Percentiles rank a stretch among this genome's conserved stretches.
These are phyloP conservation scores for Aspergillus sp. DNA, from an alignment of 2,329 filamentous ascomycete genomes.

Conservation along the genomic window DNA sequence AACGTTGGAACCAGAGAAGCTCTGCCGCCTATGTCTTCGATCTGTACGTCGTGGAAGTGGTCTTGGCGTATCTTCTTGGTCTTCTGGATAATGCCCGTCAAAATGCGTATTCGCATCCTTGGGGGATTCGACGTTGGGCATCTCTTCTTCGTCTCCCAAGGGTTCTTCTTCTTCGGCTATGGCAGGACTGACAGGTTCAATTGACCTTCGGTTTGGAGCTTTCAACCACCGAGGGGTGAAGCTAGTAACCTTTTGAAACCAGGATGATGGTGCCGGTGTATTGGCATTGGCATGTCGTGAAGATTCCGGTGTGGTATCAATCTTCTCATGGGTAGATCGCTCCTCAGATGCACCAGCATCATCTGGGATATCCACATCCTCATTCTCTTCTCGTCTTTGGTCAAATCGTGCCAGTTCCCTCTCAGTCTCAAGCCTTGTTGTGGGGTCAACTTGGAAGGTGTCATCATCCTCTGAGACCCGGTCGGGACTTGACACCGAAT, in stretches of 20 bases:
- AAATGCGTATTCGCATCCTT: conserved; percentile 1
- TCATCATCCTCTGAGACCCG: conserved; percentile 16
- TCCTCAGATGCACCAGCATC: conserved; percentile 11
- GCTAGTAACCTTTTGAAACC: conserved; percentile 32
- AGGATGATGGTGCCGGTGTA: conserved; percentile 26
- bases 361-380: conserved; percentile 7
- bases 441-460: conserved; percentile 19
- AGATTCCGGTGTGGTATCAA: conserved; percentile 18
- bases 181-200: conserved; percentile 9
- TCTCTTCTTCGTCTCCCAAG: conserved; percentile 11
- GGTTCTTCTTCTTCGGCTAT: conserved; percentile 9
- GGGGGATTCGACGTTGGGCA: conserved; percentile 3
- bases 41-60: conserved; percentile 1
- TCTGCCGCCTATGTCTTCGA: conserved; percentile 5
- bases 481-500: conserved; percentile 21
- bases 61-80: conserved; percentile 11
- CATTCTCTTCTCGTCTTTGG: conserved; percentile 5
- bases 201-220: conserved; percentile 18
- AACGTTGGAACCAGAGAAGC: conserved; percentile 1
- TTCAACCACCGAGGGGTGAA: conserved; percentile 31
- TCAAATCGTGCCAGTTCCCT: conserved; percentile 4
- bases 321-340: conserved; percentile 8
- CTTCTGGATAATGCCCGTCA: conserved; percentile 8
- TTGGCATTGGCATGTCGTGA: conserved; percentile 9
- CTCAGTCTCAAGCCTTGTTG: conserved; percentile 14